A percentile compares a stretch with the other conserved stretches of the same genome.
phyloP scores from a whole-genome alignment of 176 grass and related monocot species.

The Oryza coarctata region DNA sequence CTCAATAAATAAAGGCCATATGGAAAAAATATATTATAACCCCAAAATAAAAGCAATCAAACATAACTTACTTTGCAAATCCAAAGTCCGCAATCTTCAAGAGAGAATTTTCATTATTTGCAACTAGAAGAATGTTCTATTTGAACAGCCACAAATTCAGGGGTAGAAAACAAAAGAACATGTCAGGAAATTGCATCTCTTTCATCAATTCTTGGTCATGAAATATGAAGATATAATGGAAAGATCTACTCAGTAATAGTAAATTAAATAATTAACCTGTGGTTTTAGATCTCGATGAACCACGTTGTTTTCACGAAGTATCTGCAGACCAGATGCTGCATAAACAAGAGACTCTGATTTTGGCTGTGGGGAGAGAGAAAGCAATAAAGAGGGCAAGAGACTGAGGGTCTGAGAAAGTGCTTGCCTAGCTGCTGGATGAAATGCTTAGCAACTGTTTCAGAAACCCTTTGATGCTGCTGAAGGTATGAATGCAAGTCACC shows the following conservation, averaged over 20 bases:
- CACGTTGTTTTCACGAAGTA: constrained; percentile 83
- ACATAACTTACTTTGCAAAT: constrained; percentile 90
- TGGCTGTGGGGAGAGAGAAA: not conserved
- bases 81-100: constrained; percentile 99
- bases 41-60: constrained; percentile 12
- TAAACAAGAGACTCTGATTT: not conserved
- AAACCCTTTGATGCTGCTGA: constrained; percentile 56
- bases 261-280: constrained; percentile 53
- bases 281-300: constrained; percentile 97
- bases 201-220: constrained; percentile 9
- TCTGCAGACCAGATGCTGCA: constrained; percentile 88
- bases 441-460: constrained; percentile 76
- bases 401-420: not conserved
- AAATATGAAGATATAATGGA: constrained; percentile 8
- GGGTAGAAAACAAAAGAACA: not conserved
- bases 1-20: constrained; percentile 17
- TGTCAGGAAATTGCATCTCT: not conserved
- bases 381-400: not conserved
- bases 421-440: constrained; percentile 91
- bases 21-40: constrained; percentile 12
- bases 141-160: constrained; percentile 39
- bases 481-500: constrained; percentile 78
- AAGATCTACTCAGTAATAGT: constrained; percentile 9
- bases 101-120: constrained; percentile 64
- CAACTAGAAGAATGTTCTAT: constrained; percentile 92